Conservation (phyloP, 805 yeast species). For the Allodekkera sacchari region DNA sequence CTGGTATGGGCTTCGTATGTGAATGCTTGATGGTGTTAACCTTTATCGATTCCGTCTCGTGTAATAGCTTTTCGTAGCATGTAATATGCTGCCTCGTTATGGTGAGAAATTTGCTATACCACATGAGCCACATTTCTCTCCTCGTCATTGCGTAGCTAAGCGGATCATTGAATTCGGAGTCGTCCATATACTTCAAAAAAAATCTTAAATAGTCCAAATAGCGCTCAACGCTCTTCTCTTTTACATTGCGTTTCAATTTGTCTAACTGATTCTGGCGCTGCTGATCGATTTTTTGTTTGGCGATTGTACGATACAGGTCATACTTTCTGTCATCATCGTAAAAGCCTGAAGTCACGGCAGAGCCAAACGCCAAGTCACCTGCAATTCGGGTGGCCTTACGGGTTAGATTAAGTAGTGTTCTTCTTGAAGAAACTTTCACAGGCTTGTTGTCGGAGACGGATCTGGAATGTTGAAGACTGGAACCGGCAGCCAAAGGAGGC, state of each 20-base stretch:
- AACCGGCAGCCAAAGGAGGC: too few relatives aligned
- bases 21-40: neutral
- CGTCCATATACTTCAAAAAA: conserved; percentile 24
- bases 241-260: conserved; percentile 8
- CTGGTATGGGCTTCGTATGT: conserved; percentile 6
- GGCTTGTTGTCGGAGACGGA: too few relatives aligned
- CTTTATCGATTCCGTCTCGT: too few relatives aligned
- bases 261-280: conserved; percentile 10
- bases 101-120: conserved; percentile 18
- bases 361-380: conserved; percentile 26
- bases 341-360: conserved; percentile 6
- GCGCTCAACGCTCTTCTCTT: conserved; percentile 14
- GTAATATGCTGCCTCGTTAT: conserved; percentile 7
- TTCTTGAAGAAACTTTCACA: too few relatives aligned
- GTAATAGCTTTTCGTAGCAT: conserved; percentile 6
- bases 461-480: too few relatives aligned
- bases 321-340: conserved; percentile 9
- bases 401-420: conserved; percentile 14
- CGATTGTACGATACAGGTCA: conserved; percentile 9
- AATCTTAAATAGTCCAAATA: conserved; percentile 24
- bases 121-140: conserved; percentile 22
- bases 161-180: conserved; percentile 24
- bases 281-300: conserved; percentile 7
- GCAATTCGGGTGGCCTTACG: conserved; percentile 22
- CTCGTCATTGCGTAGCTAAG: conserved; percentile 24